These are phyloP conservation scores for Naganishia albida DNA, from an alignment of 1,284 basidiomycete species.

Conservation along the genomic window DNA sequence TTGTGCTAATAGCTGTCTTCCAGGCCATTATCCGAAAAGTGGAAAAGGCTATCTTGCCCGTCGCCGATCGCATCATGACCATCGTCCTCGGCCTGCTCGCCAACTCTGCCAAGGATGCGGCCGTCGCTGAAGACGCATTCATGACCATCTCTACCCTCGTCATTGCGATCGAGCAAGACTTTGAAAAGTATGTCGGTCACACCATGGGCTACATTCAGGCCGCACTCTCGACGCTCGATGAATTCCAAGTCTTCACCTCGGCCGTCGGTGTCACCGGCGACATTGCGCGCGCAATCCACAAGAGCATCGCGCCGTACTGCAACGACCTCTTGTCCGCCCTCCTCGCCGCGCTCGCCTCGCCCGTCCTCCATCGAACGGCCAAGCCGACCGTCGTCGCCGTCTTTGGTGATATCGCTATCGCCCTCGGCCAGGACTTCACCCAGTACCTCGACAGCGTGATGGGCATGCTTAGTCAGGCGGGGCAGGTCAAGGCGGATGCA, in stretches of 20 bases:
- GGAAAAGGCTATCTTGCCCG: constrained; percentile 76
- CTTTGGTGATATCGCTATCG: constrained; percentile 96
- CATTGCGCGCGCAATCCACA: constrained; percentile 86
- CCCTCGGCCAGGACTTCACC: constrained; percentile 82
- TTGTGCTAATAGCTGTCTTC: not conserved
- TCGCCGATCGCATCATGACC: constrained; percentile 95
- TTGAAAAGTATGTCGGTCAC: constrained; percentile 84
- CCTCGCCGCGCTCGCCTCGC: constrained; percentile 87
- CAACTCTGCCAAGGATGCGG: constrained; percentile 85
- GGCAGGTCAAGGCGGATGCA: constrained; percentile 78
- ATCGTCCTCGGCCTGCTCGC: constrained; percentile 82
- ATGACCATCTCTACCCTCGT: constrained; percentile 88
- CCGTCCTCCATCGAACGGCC: constrained; percentile 87
- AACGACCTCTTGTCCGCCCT: constrained; percentile 86
- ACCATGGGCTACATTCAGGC: constrained; percentile 88
- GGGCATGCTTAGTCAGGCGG: constrained; percentile 87
- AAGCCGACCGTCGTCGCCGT: constrained; percentile 94
- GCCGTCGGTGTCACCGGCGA: constrained; percentile 95
- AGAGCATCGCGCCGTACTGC: constrained; percentile 78
- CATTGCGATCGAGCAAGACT: constrained; percentile 75
- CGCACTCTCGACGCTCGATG: constrained; percentile 89
- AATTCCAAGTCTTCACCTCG: constrained; percentile 92
- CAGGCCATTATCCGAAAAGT: constrained; percentile 84
- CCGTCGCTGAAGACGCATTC: constrained; percentile 96
- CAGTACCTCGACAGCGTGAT: constrained; percentile 89